Percentiles rank a stretch among this genome's conserved stretches.
Evolutionary conservation across 164 flowering plant genomes (phyloP).

Genomic region (Chloranthus sessilifolius): DNA sequence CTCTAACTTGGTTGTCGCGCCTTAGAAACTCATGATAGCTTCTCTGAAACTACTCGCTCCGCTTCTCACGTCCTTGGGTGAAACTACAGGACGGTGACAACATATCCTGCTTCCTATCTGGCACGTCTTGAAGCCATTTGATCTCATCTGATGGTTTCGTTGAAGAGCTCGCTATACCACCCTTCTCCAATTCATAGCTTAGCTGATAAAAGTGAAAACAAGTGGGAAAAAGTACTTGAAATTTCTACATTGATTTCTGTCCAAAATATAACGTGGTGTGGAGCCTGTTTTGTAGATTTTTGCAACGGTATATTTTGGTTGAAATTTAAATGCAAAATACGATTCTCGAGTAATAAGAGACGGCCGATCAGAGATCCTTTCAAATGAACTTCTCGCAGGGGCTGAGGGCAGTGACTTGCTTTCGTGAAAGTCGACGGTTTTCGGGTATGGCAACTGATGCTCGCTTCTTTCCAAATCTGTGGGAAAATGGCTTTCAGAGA

Average conservation of each 20-base stretch:
- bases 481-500: not conserved
- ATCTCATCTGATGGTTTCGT: conserved; percentile 1
- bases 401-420: conserved; percentile 7
- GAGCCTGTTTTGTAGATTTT: too few species aligned
- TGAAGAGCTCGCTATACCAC: conserved; percentile 4
- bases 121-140: not conserved
- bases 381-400: conserved; percentile 8
- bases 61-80: not conserved
- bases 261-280: too few species aligned
- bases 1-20: not conserved
- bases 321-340: conserved; percentile 9
- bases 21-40: not conserved
- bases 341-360: not conserved
- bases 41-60: not conserved
- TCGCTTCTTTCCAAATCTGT: not conserved
- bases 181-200: conserved; percentile 7
- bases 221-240: not conserved
- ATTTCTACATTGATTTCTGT: too few species aligned
- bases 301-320: too few species aligned
- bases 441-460: not conserved
- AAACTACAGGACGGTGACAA: not conserved
- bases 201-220: not conserved
- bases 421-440: not conserved
- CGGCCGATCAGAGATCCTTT: conserved; percentile 14
- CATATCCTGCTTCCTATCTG: not conserved